These are phyloP conservation scores for Acacia crassicarpa DNA, from an alignment of 306 rosid species.

Conservation along the genomic window DNA sequence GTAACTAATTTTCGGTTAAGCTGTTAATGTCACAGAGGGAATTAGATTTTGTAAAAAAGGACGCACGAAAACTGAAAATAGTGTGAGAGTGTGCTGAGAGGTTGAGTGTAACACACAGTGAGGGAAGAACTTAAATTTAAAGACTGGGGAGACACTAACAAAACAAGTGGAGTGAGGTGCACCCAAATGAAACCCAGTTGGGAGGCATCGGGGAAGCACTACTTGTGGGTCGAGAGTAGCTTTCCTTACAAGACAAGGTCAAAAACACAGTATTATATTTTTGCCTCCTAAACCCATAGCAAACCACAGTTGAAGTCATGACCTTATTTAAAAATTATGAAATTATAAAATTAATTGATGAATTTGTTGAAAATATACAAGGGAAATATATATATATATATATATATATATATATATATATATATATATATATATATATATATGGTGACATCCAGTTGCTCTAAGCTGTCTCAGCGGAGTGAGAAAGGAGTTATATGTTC, in stretches of 20 bases:
- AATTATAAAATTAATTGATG: no score
- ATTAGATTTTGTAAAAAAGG: background rate
- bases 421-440: no score
- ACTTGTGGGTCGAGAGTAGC: constrained; percentile 29
- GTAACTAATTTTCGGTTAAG: constrained; percentile 29
- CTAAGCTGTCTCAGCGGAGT: no score
- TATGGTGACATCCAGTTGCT: no score
- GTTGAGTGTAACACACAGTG: constrained; percentile 21
- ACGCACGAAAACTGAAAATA: constrained; percentile 18
- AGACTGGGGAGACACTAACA: background rate
- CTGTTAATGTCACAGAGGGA: constrained; percentile 28
- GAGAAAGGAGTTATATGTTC: background rate
- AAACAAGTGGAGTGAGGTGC: constrained; percentile 34
- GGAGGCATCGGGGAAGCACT: constrained; percentile 2
- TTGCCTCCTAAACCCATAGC: constrained; percentile 7
- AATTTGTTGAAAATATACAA: background rate
- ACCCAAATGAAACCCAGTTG: constrained; percentile 18
- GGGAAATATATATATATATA: background rate
- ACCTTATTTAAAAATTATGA: background rate
- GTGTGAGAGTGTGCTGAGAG: constrained; percentile 9
- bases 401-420: no score
- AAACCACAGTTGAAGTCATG: background rate
- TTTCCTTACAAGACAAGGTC: constrained; percentile 51
- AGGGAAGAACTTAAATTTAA: background rate
- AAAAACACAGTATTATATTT: background rate